Conservation (phyloP, 768 basidiomycete genomes). For the Termitomyces sp. region DNA sequence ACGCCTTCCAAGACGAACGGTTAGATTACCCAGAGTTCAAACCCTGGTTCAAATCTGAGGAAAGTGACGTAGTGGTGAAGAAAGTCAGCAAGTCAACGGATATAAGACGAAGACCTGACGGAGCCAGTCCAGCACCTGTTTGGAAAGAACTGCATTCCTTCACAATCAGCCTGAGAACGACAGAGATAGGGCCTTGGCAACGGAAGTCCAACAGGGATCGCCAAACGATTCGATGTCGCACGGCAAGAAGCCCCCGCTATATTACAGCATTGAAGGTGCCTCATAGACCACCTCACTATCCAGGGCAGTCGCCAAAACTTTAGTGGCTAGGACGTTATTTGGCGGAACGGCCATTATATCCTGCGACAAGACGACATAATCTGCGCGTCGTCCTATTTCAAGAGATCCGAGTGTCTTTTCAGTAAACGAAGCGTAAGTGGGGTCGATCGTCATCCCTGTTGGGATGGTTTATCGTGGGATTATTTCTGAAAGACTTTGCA, state of each 20-base stretch:
- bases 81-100: constrained; percentile 2
- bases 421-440: constrained; percentile 84
- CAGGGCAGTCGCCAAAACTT: constrained; percentile 70
- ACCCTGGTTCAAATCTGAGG: background rate
- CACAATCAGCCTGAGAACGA: background rate
- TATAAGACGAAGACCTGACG: constrained; percentile 18
- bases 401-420: constrained; percentile 74
- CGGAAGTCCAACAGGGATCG: background rate
- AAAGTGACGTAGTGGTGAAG: background rate
- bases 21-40: background rate
- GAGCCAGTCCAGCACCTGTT: constrained; percentile 7
- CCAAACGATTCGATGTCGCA: background rate
- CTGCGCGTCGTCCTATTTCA: constrained; percentile 72
- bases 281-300: constrained; percentile 57
- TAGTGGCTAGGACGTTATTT: constrained; percentile 57
- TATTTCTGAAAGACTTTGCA: background rate
- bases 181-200: background rate
- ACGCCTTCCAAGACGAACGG: background rate
- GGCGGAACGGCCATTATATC: constrained; percentile 71
- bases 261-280: background rate
- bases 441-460: constrained; percentile 80
- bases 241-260: background rate
- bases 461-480: background rate
- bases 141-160: constrained; percentile 1
- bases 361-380: constrained; percentile 76